Percentiles rank a stretch among this genome's conserved stretches.
These are phyloP conservation scores for Singerocomus rubriflavus DNA, from an alignment of 1,284 basidiomycete genomes.

Conservation along the genomic window DNA sequence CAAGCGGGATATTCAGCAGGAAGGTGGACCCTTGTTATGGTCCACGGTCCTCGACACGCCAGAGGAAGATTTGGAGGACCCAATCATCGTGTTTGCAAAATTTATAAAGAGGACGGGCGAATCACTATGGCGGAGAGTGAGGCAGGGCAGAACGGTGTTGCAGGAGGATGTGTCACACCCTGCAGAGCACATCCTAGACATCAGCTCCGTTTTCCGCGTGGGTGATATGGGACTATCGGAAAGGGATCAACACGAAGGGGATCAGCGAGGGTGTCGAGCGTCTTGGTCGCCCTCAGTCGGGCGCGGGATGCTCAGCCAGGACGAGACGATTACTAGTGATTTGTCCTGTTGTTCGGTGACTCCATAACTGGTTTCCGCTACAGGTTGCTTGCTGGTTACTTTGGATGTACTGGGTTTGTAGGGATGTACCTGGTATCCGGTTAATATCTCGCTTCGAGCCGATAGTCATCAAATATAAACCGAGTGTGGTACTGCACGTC, in stretches of 20 bases:
- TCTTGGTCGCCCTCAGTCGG: slow-evolving; percentile 27
- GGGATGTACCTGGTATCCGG: not conserved
- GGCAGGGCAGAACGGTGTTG: slow-evolving; percentile 19
- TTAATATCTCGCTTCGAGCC: not conserved
- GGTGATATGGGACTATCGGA: slow-evolving; percentile 5
- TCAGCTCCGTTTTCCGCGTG: slow-evolving; percentile 10
- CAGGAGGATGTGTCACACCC: slow-evolving; percentile 13
- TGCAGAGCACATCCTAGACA: slow-evolving; percentile 27
- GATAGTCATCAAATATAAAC: slow-evolving; percentile 7
- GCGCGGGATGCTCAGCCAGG: slow-evolving; percentile 20
- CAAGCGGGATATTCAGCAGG: slow-evolving; percentile 18
- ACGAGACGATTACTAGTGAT: slow-evolving; percentile 18
- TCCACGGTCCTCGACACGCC: slow-evolving; percentile 24
- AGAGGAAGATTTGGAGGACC: slow-evolving; percentile 38
- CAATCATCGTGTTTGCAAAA: slow-evolving; percentile 44
- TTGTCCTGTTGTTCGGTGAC: slow-evolving; percentile 5
- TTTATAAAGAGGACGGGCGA: slow-evolving; percentile 45
- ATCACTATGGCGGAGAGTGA: slow-evolving; percentile 40
- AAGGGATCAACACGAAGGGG: slow-evolving; percentile 4
- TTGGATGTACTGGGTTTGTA: not conserved
- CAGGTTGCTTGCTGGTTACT: not conserved
- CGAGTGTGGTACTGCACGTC: not conserved
- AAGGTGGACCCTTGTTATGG: slow-evolving; percentile 25
- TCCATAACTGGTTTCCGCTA: not conserved
- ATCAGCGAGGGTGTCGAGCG: slow-evolving; percentile 13